phyloP scores from a whole-genome alignment of 2,329 filamentous ascomycete species.

The Diaporthe batatas region DNA sequence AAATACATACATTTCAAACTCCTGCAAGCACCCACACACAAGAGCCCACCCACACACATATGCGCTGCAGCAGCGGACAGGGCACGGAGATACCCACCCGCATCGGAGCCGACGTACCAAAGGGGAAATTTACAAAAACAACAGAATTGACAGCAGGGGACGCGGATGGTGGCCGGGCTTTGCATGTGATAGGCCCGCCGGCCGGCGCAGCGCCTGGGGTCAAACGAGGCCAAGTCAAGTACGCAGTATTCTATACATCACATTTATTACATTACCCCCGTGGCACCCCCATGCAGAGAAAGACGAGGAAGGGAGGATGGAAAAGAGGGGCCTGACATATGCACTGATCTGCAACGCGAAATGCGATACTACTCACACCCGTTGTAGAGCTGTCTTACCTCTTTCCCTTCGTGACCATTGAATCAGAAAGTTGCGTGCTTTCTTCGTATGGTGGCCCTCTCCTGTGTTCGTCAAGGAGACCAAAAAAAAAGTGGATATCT shows the following conservation, averaged over 20 bases:
- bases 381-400: neutral
- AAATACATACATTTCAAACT: neutral
- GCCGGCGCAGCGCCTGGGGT: neutral
- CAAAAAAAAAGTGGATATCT: neutral
- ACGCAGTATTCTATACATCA: neutral
- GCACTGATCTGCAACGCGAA: conserved; percentile 31
- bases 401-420: neutral
- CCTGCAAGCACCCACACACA: conserved; percentile 12
- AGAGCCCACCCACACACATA: neutral
- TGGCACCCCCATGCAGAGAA: conserved; percentile 6
- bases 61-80: conserved; percentile 12
- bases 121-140: conserved; percentile 19
- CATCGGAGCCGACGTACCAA: conserved; percentile 26
- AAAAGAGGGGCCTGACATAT: conserved; percentile 8
- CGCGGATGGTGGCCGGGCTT: neutral
- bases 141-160: neutral
- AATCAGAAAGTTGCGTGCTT: neutral
- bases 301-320: neutral
- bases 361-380: conserved; percentile 25
- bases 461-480: neutral
- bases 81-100: conserved; percentile 24
- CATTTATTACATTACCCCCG: neutral
- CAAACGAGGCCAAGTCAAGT: neutral
- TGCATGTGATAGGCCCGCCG: conserved; percentile 22
- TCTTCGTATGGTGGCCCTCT: neutral